Evolutionary conservation across 495 filamentous ascomycete species (phyloP), one percentile per base, ranked within the genome.

Genomic region (Podospora didyma): DNA sequence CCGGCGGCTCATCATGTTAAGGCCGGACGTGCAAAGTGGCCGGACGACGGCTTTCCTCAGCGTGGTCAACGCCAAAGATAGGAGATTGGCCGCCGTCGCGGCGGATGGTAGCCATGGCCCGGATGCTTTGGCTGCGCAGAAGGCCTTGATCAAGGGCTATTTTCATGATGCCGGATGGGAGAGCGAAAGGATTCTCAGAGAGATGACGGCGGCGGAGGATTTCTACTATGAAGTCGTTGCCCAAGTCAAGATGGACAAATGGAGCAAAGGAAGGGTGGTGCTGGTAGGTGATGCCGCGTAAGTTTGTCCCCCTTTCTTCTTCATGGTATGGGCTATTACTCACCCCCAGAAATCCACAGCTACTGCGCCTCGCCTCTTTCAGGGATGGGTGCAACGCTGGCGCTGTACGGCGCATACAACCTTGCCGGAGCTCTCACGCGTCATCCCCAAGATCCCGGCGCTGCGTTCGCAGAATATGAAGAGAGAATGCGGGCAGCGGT

Each of bases 141-240:
- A 42, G 39, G 39, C 1, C 10, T 14, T 42, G 39, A 16, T 42
- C 39, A 42, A 42, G 1, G 67, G 73, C 11, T 52, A 69, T 4
- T 80, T 80, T 55, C 62, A 63, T 2, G 74, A 65, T 31, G 72
- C 73, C 1, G 79, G 77, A 3, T 83, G 81, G 80, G 50, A 76
- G 58, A 63, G 68, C 10, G 61, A 73, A 2, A 17, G 68, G 26
- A 56, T 83, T 26, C 31, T 81, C 22, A 62, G 72, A 12, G 69
- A 58, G 3, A 62, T 77, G 62, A 58, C 54, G 53, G 49, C 46
- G 24, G 49, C 58, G 3, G 58, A 74, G 2, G 75, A 84, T 61
- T 81, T 81, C 55, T 82, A 83, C 62, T 70, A 62, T 47, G 62
- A 79, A 17, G 63, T 63, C 1, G 66, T 70, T 2, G 71, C 81